phyloP scores from a whole-genome alignment of 108 stramenopile genomes.

The Chaetoceros muelleri region DNA sequence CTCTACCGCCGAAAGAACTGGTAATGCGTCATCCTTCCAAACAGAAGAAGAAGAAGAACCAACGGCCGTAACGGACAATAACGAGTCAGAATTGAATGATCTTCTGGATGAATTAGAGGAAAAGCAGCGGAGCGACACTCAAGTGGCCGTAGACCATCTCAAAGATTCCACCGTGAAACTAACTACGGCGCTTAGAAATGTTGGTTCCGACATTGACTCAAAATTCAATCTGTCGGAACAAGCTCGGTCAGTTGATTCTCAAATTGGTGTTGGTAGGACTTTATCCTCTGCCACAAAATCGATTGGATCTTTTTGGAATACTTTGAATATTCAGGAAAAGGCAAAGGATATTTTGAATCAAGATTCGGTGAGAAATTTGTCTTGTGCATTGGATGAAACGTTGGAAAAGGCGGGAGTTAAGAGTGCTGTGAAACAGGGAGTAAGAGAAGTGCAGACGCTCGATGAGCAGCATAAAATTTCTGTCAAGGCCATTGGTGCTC shows the following conservation, averaged over 20 bases:
- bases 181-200: background rate
- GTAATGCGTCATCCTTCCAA: too few relatives aligned
- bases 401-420: background rate
- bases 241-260: background rate
- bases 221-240: background rate
- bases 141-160: background rate
- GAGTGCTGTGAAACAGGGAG: background rate
- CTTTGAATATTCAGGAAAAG: background rate
- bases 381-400: background rate
- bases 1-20: too few relatives aligned
- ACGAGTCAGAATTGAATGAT: background rate
- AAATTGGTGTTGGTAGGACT: background rate
- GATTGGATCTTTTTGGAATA: background rate
- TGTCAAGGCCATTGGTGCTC: background rate
- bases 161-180: background rate
- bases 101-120: background rate
- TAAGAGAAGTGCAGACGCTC: background rate
- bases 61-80: background rate
- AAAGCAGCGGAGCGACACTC: background rate
- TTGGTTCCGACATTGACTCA: background rate
- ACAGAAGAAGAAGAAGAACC: background rate
- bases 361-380: background rate
- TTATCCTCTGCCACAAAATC: background rate
- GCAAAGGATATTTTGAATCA: background rate
- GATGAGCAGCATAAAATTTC: background rate